Percentiles rank a stretch among this genome's conserved stretches.
phyloP scores from a whole-genome alignment of 164 flowering plant genomes.

The Piper longum region DNA sequence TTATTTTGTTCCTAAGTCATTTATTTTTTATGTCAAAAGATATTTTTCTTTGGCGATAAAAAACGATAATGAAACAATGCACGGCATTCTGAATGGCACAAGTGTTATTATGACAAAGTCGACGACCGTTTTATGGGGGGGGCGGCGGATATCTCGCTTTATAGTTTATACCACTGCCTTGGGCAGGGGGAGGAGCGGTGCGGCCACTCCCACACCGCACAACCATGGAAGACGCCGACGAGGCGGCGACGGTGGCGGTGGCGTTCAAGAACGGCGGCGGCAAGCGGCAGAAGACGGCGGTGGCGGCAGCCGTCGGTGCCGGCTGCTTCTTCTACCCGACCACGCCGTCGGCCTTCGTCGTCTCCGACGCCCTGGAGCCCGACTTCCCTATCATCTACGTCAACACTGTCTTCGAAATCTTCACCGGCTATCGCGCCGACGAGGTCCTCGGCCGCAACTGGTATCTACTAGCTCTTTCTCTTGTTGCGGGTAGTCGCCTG shows the following conservation, averaged over 20 bases:
- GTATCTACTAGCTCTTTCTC: slow-evolving; percentile 14
- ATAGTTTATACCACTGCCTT: too few species aligned
- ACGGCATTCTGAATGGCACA: too few species aligned
- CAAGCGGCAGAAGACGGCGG: slow-evolving; percentile 17
- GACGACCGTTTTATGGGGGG: too few species aligned
- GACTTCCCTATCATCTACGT: slow-evolving; percentile 82
- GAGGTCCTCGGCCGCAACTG: slow-evolving; percentile 87
- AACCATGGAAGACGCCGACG: background rate
- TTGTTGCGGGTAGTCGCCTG: too few species aligned
- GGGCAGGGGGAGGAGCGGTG: too few species aligned
- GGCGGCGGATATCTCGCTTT: too few species aligned
- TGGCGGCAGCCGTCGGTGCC: slow-evolving; percentile 14
- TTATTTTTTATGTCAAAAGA: too few species aligned
- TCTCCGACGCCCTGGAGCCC: slow-evolving; percentile 70
- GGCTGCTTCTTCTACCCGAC: slow-evolving; percentile 31
- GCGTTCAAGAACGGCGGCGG: slow-evolving; percentile 1
- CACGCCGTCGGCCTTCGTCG: slow-evolving; percentile 56
- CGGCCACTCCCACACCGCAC: too few species aligned
- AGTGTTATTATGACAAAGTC: too few species aligned
- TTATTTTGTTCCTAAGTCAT: too few species aligned
- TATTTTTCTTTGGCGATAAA: too few species aligned
- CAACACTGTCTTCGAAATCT: slow-evolving; percentile 57
- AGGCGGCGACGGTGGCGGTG: background rate
- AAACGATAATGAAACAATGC: too few species aligned
- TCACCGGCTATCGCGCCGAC: slow-evolving; percentile 75